These are phyloP conservation scores for Spizellomyces sp. DNA, from an alignment of 192 early-diverging fungal genomes.

Conservation along the genomic window DNA sequence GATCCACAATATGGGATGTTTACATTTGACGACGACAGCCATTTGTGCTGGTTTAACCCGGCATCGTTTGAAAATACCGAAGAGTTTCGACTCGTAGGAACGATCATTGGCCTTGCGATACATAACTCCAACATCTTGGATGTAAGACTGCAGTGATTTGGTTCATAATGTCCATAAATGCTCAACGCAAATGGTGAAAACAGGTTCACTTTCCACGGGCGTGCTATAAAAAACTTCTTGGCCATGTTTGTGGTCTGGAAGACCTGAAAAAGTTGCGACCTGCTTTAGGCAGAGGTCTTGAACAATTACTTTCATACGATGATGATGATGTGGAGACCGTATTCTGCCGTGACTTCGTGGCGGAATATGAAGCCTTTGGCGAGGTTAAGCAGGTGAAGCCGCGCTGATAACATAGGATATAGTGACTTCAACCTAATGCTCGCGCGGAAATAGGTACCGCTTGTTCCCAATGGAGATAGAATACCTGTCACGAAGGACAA, in stretches of 20 bases:
- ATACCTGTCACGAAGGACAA: slow-evolving; percentile 81
- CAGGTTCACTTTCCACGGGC: slow-evolving; percentile 80
- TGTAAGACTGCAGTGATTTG: slow-evolving; percentile 16
- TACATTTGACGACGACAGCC: slow-evolving; percentile 76
- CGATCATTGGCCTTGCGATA: slow-evolving; percentile 87
- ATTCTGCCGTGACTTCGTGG: slow-evolving; percentile 78
- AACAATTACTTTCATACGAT: slow-evolving; percentile 71
- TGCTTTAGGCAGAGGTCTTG: slow-evolving; percentile 73
- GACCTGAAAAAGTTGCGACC: slow-evolving; percentile 82
- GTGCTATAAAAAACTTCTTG: slow-evolving; percentile 85
- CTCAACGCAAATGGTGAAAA: not conserved
- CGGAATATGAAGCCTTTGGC: slow-evolving; percentile 58
- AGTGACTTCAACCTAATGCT: too few species aligned
- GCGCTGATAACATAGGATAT: too few species aligned
- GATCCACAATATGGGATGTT: slow-evolving; percentile 85
- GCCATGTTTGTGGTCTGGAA: slow-evolving; percentile 61
- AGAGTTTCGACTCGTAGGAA: slow-evolving; percentile 87
- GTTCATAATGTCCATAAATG: not conserved
- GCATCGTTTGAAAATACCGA: slow-evolving; percentile 54
- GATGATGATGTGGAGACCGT: slow-evolving; percentile 75
- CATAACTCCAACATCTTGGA: slow-evolving; percentile 92
- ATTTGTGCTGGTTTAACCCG: slow-evolving; percentile 81
- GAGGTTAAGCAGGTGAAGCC: slow-evolving; percentile 46
- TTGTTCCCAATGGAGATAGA: slow-evolving; percentile 62
- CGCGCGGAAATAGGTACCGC: slow-evolving; percentile 38